These are phyloP conservation scores for Artemisia annua DNA, from an alignment of 129 eudicot species.

Conservation along the genomic window DNA sequence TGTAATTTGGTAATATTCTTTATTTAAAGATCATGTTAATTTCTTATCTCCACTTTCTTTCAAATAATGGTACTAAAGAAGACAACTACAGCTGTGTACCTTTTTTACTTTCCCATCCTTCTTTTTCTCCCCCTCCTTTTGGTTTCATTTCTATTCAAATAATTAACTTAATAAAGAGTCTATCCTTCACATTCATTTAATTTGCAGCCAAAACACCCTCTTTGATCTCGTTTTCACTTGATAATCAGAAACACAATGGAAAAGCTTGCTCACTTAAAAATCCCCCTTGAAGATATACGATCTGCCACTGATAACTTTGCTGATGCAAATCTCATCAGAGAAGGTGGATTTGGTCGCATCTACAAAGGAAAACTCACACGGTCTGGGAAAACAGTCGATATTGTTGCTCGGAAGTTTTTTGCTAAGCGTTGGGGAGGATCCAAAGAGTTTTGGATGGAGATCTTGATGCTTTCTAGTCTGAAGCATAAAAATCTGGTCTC, in stretches of 20 bases:
- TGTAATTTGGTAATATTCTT: no score
- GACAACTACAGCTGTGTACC: no score
- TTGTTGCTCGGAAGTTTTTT: neutral
- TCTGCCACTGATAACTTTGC: neutral
- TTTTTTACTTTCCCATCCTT: no score
- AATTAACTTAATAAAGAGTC: no score
- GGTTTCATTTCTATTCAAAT: no score
- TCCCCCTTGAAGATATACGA: neutral
- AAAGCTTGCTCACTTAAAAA: neutral
- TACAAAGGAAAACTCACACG: neutral
- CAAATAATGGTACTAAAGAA: no score
- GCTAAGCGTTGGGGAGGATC: neutral
- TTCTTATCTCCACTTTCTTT: no score
- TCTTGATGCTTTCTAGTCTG: no score
- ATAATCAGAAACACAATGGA: neutral
- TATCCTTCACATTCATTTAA: no score
- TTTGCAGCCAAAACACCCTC: neutral
- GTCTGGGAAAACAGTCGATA: neutral
- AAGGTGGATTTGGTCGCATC: neutral
- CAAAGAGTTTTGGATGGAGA: neutral
- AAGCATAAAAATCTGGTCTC: constrained; percentile 5
- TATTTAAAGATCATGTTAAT: no score
- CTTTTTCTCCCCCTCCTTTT: no score
- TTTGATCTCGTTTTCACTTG: neutral
- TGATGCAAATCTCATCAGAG: neutral